Base-by-base conservation (phyloP, 257 asterid genomes). In the Nemophila menziesii region DNA sequence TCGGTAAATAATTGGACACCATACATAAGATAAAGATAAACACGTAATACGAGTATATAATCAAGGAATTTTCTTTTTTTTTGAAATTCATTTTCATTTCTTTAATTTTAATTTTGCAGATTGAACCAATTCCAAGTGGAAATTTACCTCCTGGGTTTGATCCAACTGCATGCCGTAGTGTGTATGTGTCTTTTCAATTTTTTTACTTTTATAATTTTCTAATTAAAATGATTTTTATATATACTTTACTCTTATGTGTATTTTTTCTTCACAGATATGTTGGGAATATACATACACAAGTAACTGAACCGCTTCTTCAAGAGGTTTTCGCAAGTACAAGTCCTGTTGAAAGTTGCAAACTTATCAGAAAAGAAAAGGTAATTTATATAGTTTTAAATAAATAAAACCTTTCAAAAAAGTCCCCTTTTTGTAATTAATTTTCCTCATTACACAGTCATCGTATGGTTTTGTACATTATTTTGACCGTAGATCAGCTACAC, bases 81-180 rank as follows among this genome's bases (percentile, higher is more conserved):
- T 67, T 38, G 39, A 20, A 12, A 40, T 20, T 44, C 11, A 44
- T 63, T 42, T 45, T n/a, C 11, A 24, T 16, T 34, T 55, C 23
- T 51, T 48, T 23, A 45, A 8, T 59, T 67, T 62, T 39, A 22
- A 26, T 69, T 70, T 56, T 77, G 78, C 93, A 87, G 97, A 73
- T 85, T 77, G 93, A 85, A 78, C 95, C 93, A 51, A 75, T 87
- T 49, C 86, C 93, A 63, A 87, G 95, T 78, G 95, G 97, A 66
- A 87, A 87, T 80, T 71, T 87, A 63, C 95, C 97, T 71, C 94
- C 97, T 65, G 93, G 97, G 49, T 87, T 87, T 68, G 95, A 87
- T 72, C 94, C 95, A 67, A 82, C 68, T 71, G 71, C 95, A 62
- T 82, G 97, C 87, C 89, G 93, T 74, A 87, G 95, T 58, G 95